These are phyloP conservation scores for Cornus controversa DNA, from an alignment of 148 eudicot species.

Conservation along the genomic window DNA sequence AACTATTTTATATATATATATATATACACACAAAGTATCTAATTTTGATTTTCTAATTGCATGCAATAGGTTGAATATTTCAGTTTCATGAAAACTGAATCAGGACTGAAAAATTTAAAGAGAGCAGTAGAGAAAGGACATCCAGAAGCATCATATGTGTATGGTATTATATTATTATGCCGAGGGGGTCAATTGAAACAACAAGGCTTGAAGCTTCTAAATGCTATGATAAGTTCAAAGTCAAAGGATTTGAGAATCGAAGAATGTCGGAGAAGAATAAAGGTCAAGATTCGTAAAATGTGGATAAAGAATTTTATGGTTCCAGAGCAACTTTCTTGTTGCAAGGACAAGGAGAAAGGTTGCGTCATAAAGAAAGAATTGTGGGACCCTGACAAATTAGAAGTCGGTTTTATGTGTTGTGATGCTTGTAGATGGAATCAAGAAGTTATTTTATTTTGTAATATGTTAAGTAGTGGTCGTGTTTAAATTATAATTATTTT, in stretches of 20 bases:
- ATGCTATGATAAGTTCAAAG: background rate
- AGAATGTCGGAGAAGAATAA: slow-evolving; percentile 7
- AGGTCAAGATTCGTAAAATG: background rate
- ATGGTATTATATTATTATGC: slow-evolving; percentile 20
- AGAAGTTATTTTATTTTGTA: slow-evolving; percentile 7
- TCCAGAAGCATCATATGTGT: slow-evolving; percentile 24
- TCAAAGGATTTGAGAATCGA: background rate
- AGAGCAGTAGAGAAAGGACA: slow-evolving; percentile 26
- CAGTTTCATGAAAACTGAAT: slow-evolving; percentile 4
- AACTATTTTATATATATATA: too few species aligned
- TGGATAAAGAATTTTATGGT: slow-evolving; percentile 5
- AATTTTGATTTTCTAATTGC: too few species aligned
- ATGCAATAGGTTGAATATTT: slow-evolving; percentile 21
- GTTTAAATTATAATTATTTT: too few species aligned
- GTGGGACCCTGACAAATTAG: slow-evolving; percentile 1
- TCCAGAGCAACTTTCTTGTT: background rate
- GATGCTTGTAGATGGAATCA: slow-evolving; percentile 9
- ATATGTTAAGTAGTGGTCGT: background rate
- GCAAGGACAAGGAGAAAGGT: background rate
- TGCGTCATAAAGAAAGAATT: background rate
- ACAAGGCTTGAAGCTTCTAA: slow-evolving; percentile 10
- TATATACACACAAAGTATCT: too few species aligned
- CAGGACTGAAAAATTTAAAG: slow-evolving; percentile 21
- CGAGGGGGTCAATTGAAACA: slow-evolving; percentile 5
- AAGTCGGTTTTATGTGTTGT: background rate